Evolutionary conservation across 2,329 filamentous ascomycete genomes (phyloP), one percentile per base, ranked within the genome.

Genomic region (Colletotrichum limetticola): DNA sequence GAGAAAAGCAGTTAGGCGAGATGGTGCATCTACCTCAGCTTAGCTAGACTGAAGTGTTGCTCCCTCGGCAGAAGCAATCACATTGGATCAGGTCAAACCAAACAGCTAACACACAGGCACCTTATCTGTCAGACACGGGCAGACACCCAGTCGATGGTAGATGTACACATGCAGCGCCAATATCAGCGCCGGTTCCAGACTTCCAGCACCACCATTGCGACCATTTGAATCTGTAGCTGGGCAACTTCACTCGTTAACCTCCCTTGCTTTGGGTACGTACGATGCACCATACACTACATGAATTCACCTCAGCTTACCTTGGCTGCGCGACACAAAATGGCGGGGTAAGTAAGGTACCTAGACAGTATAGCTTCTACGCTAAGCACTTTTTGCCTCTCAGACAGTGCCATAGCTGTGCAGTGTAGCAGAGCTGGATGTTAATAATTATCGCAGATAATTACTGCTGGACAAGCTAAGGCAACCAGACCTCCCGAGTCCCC

Each of bases 1-100:
- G 32, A 42, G 37, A 16, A 42, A 42, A 42, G 37, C 37, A 42
- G 37, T 42, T 42, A 42, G 37, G 42, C 42, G 42, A 49, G 42
- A 49, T 49, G 42, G 42, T 49, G 42, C 42, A 49, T 49, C 42
- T 49, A 49, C 42, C 19, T 42, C 14, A 14, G 37, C 37, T 42
- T 42, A 42, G 37, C 37, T 42, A 49, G 42, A 49, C 42, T 22
- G n/a, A 46, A 22, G 26, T 37, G 26, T 22, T 46, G 37, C 35
- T 49, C 59, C 26, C 37, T 62, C 59, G 24, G 59, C 24, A 61
- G n/a, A 24, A 61, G 59, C 59, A 46, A 61, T 46, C 28, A 42
- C 37, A 37, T 22, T 49, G 42, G 42, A 49, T 12, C 24, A 63
- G 61, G n/a, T 53, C 30, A 63, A 12, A 64, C 46, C 30, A 53